Percentiles rank a stretch among this genome's conserved stretches.
phyloP scores from a whole-genome alignment of 129 eudicot genomes.

The Flaveria ramosissima region DNA sequence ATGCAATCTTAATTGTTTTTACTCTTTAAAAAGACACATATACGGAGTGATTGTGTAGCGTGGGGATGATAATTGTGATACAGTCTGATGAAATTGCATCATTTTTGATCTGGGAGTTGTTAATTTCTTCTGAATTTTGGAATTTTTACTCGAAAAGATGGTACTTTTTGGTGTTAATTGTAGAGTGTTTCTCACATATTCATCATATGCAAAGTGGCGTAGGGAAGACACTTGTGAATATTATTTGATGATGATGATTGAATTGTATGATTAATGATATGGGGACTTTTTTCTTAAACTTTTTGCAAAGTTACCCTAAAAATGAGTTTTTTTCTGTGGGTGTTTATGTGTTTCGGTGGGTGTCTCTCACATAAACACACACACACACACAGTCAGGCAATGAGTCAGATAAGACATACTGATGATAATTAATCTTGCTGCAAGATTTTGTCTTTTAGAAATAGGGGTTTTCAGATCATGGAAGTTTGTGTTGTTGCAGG shows the following conservation, averaged over 20 bases:
- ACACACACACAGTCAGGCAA: constrained; percentile 20
- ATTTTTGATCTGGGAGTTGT: not conserved
- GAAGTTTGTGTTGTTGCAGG: constrained; percentile 7
- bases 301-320: constrained; percentile 19
- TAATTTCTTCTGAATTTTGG: not conserved
- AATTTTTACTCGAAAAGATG: not conserved
- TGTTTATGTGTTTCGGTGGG: not conserved
- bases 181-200: constrained; percentile 14
- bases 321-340: constrained; percentile 15
- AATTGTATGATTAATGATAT: constrained; percentile 12
- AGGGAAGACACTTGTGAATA: constrained; percentile 2
- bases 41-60: too few relatives aligned
- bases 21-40: not conserved
- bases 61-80: too few relatives aligned
- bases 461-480: constrained; percentile 2
- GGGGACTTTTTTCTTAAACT: not conserved
- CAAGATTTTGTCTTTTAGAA: constrained; percentile 20
- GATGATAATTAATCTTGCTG: not conserved
- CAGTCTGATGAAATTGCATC: too few relatives aligned
- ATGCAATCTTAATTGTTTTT: not conserved
- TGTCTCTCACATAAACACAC: not conserved
- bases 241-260: constrained; percentile 1
- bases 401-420: not conserved
- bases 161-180: not conserved
- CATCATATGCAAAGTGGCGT: not conserved